A percentile compares a stretch with the other conserved stretches of the same genome.
Conservation (phyloP, 169 alveolate species). For the Miamiensis avidus region DNA sequence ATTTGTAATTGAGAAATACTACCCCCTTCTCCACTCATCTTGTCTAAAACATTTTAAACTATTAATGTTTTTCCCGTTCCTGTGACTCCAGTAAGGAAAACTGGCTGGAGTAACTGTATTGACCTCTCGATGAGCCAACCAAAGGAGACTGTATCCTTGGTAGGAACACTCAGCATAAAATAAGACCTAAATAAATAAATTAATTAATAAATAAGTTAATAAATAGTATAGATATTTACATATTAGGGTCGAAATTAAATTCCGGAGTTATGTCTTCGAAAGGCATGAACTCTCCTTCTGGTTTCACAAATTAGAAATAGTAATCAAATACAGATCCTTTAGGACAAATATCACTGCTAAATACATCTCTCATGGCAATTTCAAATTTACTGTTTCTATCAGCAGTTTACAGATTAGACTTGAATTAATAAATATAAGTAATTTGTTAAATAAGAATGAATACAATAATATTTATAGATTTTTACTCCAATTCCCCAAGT, state of each 20-base stretch:
- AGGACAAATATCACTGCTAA: slow-evolving; percentile 35
- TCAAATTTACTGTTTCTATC: slow-evolving; percentile 29
- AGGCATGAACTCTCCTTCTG: slow-evolving; percentile 35
- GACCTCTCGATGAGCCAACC: slow-evolving; percentile 77
- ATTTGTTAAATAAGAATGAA: too few species aligned
- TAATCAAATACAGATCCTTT: slow-evolving; percentile 43
- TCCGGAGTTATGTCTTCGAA: slow-evolving; percentile 35
- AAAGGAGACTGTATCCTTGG: slow-evolving; percentile 87
- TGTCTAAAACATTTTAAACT: slow-evolving; percentile 71
- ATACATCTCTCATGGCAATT: slow-evolving; percentile 18
- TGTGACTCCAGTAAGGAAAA: slow-evolving; percentile 90
- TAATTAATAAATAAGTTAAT: too few species aligned
- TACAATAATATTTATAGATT: too few species aligned
- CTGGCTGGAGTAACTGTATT: slow-evolving; percentile 71
- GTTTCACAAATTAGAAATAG: slow-evolving; percentile 14
- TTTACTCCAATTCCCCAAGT: slow-evolving; percentile 43
- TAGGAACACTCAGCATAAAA: slow-evolving; percentile 87
- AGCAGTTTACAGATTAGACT: not conserved
- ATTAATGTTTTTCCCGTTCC: slow-evolving; percentile 95
- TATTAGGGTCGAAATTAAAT: slow-evolving; percentile 23
- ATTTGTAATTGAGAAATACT: slow-evolving; percentile 68
- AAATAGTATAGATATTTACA: not conserved
- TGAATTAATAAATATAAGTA: too few species aligned
- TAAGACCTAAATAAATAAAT: slow-evolving; percentile 44
- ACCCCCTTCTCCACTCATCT: slow-evolving; percentile 53